Percentiles rank a stretch among this genome's conserved stretches.
Evolutionary conservation across 768 basidiomycete species (phyloP).

Genomic region (Auriscalpium vulgare): DNA sequence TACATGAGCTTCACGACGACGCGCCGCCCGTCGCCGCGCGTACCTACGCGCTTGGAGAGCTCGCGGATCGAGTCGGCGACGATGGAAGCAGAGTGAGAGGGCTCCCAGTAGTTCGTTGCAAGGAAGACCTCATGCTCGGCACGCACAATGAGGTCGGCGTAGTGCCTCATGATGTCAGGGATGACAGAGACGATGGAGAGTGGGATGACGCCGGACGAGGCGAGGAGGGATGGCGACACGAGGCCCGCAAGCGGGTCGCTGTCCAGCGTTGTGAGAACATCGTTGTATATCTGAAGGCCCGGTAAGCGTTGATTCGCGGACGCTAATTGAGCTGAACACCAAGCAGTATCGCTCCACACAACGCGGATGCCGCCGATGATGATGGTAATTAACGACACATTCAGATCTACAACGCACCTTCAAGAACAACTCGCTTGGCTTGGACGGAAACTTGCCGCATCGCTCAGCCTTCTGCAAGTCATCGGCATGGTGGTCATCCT

Average conservation of each 20-base stretch:
- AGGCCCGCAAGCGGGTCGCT: constrained; percentile 46
- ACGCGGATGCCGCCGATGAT: too few species aligned
- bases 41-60: constrained; percentile 34
- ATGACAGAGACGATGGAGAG: constrained; percentile 55
- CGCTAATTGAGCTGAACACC: too few species aligned
- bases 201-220: constrained; percentile 53
- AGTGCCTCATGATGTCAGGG: constrained; percentile 69
- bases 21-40: constrained; percentile 35
- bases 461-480: constrained; percentile 39
- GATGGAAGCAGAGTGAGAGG: constrained; percentile 41
- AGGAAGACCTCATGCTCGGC: constrained; percentile 60
- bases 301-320: too few species aligned
- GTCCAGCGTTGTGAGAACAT: constrained; percentile 52
- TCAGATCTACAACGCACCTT: constrained; percentile 31
- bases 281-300: constrained; percentile 44
- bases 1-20: constrained; percentile 59
- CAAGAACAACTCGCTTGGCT: constrained; percentile 53
- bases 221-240: constrained; percentile 57
- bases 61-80: constrained; percentile 34
- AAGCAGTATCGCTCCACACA: too few species aligned
- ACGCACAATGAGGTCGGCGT: constrained; percentile 50
- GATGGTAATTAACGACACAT: background rate
- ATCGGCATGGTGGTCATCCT: background rate
- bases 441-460: constrained; percentile 44
- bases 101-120: constrained; percentile 58